Evolutionary conservation across 2,329 filamentous ascomycete genomes (phyloP), one percentile per base, ranked within the genome.

Genomic region (Cadophora gregata): DNA sequence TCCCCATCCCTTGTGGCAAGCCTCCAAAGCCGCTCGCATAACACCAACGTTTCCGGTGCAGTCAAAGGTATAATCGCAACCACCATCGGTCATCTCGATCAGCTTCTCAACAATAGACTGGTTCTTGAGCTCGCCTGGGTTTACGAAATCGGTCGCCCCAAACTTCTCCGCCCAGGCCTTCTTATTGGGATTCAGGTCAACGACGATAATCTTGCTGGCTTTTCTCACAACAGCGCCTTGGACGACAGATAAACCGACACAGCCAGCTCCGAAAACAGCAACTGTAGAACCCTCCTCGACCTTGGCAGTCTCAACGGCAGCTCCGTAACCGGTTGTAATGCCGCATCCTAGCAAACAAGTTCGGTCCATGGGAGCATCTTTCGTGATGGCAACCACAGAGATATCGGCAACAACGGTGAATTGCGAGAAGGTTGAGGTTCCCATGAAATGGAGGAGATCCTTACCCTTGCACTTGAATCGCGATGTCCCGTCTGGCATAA

Each of bases 1-100:
- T 76, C 96, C 96, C 96, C 96, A 99, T 59, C 96, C 96, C 88
- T 99, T 99, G 86, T 99, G 96, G 85, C 94, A 98, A 59, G 96
- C 94, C 84, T 99, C 95, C 68, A 99, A 88, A 48, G 96, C 96
- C 62, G 93, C 91, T 70, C 96, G 88, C 96, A 97, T 99, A 64
- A 99, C 96, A 74, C 89, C 88, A 62, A 98, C 94, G 77, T 98
- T 98, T 67, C 96, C 96, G 7, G 96, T 99, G 86, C 96, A 98
- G 84, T 99, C 96, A 79, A 99, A 99, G 59, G 96, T 99, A 85
- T 97, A 98, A 84, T 99, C 96, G 79, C 93, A 97, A 61, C 96
- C 96, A 72, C 96, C 96, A 76, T 98, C 96, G 1, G 96, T 99
- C 91, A 98, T 93, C 82, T 98, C 95, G 73, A 98, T 88, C 71